These are phyloP conservation scores for Trypanosoma congolense DNA, from an alignment of 208 protist genomes.

Conservation along the genomic window DNA sequence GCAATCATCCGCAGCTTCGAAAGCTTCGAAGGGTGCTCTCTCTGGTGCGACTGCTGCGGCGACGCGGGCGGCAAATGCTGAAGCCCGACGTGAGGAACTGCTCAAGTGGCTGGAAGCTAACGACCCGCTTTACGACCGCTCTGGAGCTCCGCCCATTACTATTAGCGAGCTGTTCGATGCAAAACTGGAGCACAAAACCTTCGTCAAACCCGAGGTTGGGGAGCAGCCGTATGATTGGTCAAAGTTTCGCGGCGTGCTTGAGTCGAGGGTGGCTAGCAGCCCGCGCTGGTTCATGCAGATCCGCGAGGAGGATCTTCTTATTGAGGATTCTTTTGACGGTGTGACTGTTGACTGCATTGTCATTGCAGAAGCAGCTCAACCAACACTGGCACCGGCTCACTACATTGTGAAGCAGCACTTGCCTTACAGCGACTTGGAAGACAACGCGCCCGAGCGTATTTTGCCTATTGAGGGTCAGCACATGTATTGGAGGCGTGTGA, in stretches of 20 bases:
- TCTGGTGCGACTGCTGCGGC: conserved; percentile 11
- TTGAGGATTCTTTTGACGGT: conserved; percentile 70
- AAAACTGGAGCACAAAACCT: conserved; percentile 59
- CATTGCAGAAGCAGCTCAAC: conserved; percentile 61
- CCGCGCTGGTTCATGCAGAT: conserved; percentile 87
- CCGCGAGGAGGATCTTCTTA: conserved; percentile 77
- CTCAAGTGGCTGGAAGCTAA: conserved; percentile 48
- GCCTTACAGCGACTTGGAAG: conserved; percentile 82
- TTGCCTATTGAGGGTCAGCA: conserved; percentile 54
- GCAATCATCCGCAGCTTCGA: conserved; percentile 1
- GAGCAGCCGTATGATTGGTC: conserved; percentile 64
- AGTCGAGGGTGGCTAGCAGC: conserved; percentile 41
- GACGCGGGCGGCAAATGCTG: conserved; percentile 26
- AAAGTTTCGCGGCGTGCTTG: conserved; percentile 50
- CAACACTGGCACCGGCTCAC: conserved; percentile 66
- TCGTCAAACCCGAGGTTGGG: conserved; percentile 22
- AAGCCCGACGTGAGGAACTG: conserved; percentile 25
- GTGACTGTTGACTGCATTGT: conserved; percentile 83
- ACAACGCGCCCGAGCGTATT: conserved; percentile 86
- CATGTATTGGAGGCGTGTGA: conserved; percentile 75
- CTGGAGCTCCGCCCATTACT: conserved; percentile 30
- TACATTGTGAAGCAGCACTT: conserved; percentile 86
- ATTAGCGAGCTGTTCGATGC: conserved; percentile 44
- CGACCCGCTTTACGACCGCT: conserved; percentile 57
- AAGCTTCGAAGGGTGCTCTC: not conserved